Evolutionary conservation across 1,139 yeast species (phyloP).

Genomic region (Kluyveromyces sp.): DNA sequence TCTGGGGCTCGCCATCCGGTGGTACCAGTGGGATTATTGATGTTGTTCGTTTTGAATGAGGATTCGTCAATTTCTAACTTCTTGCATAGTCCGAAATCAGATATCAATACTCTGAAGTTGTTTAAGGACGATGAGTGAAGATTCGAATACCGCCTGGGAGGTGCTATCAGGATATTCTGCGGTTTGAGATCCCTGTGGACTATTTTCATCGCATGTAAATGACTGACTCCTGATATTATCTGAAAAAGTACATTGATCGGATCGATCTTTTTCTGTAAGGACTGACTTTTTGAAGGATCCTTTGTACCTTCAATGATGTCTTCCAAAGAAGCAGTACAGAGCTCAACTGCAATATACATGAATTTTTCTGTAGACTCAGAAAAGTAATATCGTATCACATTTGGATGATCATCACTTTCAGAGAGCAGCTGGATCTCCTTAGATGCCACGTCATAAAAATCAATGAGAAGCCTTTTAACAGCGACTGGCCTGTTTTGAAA

Average conservation of each 20-base stretch:
- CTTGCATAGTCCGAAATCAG: conserved; percentile 94
- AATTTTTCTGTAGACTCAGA: conserved; percentile 84
- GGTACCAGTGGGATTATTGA: conserved; percentile 92
- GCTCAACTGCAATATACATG: conserved; percentile 84
- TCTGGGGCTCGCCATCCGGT: conserved; percentile 99
- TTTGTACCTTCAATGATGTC: conserved; percentile 61
- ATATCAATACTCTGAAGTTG: conserved; percentile 63
- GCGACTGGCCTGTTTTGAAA: conserved; percentile 95
- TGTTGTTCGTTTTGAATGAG: conserved; percentile 85
- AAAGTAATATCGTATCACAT: conserved; percentile 87
- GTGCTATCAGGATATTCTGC: conserved; percentile 85
- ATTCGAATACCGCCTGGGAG: conserved; percentile 39
- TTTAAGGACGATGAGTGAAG: conserved; percentile 16
- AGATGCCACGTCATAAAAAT: conserved; percentile 91
- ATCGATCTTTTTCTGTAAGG: conserved; percentile 35
- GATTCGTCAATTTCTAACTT: conserved; percentile 88
- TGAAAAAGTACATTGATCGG: conserved; percentile 60
- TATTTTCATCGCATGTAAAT: conserved; percentile 82
- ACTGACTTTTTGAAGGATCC: conserved; percentile 32
- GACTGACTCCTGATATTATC: conserved; percentile 77
- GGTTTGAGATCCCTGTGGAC: conserved; percentile 96
- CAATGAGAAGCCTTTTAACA: conserved; percentile 85
- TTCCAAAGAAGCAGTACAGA: conserved; percentile 84
- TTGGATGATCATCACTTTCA: conserved; percentile 95
- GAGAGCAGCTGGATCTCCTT: conserved; percentile 84